phyloP scores from a whole-genome alignment of 164 flowering plant species.

The Brasenia schreberi region DNA sequence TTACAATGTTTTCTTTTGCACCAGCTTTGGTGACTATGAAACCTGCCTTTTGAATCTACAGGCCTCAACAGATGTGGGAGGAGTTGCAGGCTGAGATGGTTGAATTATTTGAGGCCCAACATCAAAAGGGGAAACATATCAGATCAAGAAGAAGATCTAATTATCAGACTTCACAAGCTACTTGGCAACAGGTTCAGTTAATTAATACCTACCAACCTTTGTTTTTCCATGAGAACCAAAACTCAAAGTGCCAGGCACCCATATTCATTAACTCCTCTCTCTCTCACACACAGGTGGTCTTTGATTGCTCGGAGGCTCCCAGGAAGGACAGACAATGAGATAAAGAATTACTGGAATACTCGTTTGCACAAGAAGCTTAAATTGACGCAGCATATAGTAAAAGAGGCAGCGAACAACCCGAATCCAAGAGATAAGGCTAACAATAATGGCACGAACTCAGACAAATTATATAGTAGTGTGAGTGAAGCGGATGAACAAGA shows the following conservation, averaged over 20 bases:
- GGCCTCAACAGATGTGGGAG: slow-evolving; percentile 11
- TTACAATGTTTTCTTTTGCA: no score
- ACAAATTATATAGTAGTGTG: not conserved
- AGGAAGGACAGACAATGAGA: slow-evolving; percentile 14
- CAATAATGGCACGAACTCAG: not conserved
- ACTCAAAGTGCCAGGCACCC: not conserved
- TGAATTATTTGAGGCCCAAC: slow-evolving; percentile 10
- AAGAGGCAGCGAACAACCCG: not conserved
- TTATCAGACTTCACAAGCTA: slow-evolving; percentile 8
- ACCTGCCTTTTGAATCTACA: not conserved
- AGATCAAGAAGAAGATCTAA: slow-evolving; percentile 10
- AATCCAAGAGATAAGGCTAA: not conserved
- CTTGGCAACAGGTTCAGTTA: slow-evolving; percentile 9
- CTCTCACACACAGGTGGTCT: slow-evolving; percentile 9
- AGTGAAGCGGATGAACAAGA: not conserved
- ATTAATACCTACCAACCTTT: not conserved
- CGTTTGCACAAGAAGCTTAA: slow-evolving; percentile 13
- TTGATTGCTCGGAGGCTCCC: slow-evolving; percentile 12
- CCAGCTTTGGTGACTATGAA: not conserved
- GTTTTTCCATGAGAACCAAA: not conserved
- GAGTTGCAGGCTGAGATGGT: slow-evolving; percentile 10
- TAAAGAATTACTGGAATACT: slow-evolving; percentile 16
- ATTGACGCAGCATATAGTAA: not conserved
- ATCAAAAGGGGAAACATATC: slow-evolving; percentile 13
- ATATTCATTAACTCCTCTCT: not conserved